Conservation (phyloP, 78 protist genomes). For the Polysphondylium violaceum region DNA sequence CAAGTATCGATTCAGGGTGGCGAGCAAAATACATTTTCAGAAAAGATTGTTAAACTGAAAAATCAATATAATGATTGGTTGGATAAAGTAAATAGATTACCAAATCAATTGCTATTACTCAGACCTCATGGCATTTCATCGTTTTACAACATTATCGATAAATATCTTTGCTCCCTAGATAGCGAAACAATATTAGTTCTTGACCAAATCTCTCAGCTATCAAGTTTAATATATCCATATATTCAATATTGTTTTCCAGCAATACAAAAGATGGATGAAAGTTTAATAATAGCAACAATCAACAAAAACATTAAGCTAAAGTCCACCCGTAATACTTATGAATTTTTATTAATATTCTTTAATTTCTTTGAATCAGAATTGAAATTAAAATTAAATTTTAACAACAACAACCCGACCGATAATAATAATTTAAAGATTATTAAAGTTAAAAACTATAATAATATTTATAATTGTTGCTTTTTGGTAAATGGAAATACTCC, state of each 20-base stretch:
- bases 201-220: neutral
- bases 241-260: slow-evolving; percentile 20
- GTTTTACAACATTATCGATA: slow-evolving; percentile 7
- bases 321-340: slow-evolving; percentile 4
- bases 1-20: neutral
- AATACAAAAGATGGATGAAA: slow-evolving; percentile 23
- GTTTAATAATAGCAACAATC: slow-evolving; percentile 6
- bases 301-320: slow-evolving; percentile 6
- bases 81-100: slow-evolving; percentile 4
- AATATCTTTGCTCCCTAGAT: neutral
- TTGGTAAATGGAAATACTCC: slow-evolving; percentile 9
- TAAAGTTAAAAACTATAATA: slow-evolving; percentile 3
- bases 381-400: slow-evolving; percentile 10
- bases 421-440: slow-evolving; percentile 14
- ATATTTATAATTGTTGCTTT: slow-evolving; percentile 34
- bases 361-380: slow-evolving; percentile 12
- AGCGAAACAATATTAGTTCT: neutral
- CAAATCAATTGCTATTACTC: slow-evolving; percentile 23
- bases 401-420: neutral
- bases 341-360: slow-evolving; percentile 22
- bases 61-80: slow-evolving; percentile 11
- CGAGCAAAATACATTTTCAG: neutral
- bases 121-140: slow-evolving; percentile 48
- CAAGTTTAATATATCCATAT: slow-evolving; percentile 8
- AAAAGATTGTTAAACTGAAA: slow-evolving; percentile 9